Evolutionary conservation across 192 early-diverging fungal genomes (phyloP).

Genomic region (Umbelopsis sp.): DNA sequence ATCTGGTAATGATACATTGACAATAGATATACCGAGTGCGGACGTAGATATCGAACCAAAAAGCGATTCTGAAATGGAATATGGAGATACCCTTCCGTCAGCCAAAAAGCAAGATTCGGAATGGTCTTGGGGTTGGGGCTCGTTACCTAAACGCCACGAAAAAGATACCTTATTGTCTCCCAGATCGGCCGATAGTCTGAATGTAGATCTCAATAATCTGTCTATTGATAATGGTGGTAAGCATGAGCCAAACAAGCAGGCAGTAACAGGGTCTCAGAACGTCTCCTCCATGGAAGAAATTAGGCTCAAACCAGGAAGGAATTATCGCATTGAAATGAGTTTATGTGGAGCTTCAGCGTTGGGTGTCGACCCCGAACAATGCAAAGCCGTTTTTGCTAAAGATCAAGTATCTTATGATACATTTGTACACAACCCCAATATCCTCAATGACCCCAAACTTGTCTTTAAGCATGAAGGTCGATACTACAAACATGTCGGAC

Average conservation of each 20-base stretch:
- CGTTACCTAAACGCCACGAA: conserved; percentile 57
- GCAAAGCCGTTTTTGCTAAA: conserved; percentile 49
- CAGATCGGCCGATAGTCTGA: not conserved
- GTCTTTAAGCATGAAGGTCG: conserved; percentile 57
- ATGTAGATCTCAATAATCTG: conserved; percentile 10
- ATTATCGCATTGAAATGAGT: conserved; percentile 57
- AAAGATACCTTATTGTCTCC: not conserved
- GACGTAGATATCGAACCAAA: not conserved
- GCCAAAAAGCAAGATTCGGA: conserved; percentile 30
- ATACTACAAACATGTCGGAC: conserved; percentile 61
- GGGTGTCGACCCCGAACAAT: conserved; percentile 41
- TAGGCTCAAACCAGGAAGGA: conserved; percentile 37
- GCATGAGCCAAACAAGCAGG: conserved; percentile 16
- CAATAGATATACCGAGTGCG: not conserved
- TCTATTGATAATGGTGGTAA: conserved; percentile 31
- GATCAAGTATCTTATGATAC: conserved; percentile 56
- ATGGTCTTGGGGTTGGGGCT: conserved; percentile 80
- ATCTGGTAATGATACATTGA: not conserved
- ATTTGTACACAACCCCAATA: conserved; percentile 53
- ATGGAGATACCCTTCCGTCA: not conserved
- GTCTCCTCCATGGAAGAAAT: conserved; percentile 10
- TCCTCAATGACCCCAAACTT: conserved; percentile 55
- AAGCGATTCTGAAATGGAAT: conserved; percentile 28
- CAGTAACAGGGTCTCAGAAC: not conserved
- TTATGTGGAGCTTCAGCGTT: conserved; percentile 54